Evolutionary conservation across 768 basidiomycete genomes (phyloP), one percentile per base, ranked within the genome.

Genomic region (Wakefieldia striispora): DNA sequence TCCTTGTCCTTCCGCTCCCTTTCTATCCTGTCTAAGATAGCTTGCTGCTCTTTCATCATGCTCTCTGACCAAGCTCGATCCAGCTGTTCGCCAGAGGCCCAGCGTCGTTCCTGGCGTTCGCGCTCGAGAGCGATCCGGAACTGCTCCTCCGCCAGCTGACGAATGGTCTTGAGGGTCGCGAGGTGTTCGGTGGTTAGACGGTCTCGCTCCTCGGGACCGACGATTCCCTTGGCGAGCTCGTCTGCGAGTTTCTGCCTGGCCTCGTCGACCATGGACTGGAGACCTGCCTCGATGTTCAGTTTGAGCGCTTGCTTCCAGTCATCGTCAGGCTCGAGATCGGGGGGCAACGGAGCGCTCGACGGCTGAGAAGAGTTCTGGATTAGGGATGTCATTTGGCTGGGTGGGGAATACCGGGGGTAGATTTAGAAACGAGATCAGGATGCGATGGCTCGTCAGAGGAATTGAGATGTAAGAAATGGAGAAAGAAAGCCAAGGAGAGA

Each of bases 231-330:
- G 60, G 73, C 72, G 13, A 88, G 69, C 61, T 81, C 75, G 14
- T 69, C 65, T 31, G 80, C 73, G 33, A 80, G 66, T 50, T 78
- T 80, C 49, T 80, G 75, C 67, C 82, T 82, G 17, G 87, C 80
- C 51, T 85, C 85, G 47, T 82, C 76, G 51, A 86, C 75, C 55
- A 66, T 63, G 40, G 65, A 59, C 33, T 55, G 60, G 43, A 73
- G 60, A 8, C 68, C 69, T 2, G 72, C 70, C 56, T 81, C 78
- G 58, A 89, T 86, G 58, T 74, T 71, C 35, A 74, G 71, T 59
- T 61, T 70, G 57, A 80, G 67, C 2, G 57, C 49, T 29, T 57
- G 61, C 61, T 82, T 84, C 82, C 82, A 84, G 50, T 71, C 66
- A 2, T 77, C 75, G 65, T 80, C 76, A 3, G 80, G 82, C 56